Evolutionary conservation across 192 early-diverging fungal species (phyloP).

Genomic region (Podila verticillata): DNA sequence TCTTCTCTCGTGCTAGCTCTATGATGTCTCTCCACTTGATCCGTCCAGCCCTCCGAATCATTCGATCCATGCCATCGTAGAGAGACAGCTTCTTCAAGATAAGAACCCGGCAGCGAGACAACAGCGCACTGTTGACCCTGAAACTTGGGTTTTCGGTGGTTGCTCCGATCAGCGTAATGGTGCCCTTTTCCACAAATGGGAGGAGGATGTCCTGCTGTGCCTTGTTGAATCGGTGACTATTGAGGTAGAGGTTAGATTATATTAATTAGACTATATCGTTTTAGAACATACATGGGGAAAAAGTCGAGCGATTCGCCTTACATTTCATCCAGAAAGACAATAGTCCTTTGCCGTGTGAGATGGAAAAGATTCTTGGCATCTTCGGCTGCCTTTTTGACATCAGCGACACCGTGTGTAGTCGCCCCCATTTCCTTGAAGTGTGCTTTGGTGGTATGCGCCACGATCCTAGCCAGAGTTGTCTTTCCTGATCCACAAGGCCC

Average conservation of each 20-base stretch:
- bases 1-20: slow-evolving; percentile 26
- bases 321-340: slow-evolving; percentile 91
- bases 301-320: not conserved
- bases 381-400: slow-evolving; percentile 75
- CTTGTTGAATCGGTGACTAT: slow-evolving; percentile 85
- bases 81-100: slow-evolving; percentile 71
- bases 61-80: slow-evolving; percentile 65
- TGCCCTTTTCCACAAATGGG: slow-evolving; percentile 80
- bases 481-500: slow-evolving; percentile 52
- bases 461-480: slow-evolving; percentile 55
- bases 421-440: slow-evolving; percentile 62
- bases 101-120: slow-evolving; percentile 85
- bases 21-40: slow-evolving; percentile 59
- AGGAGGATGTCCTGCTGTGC: slow-evolving; percentile 90
- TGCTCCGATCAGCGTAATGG: slow-evolving; percentile 73
- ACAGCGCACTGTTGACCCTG: slow-evolving; percentile 81
- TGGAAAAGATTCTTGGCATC: slow-evolving; percentile 68
- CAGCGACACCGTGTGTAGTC: slow-evolving; percentile 63
- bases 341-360: slow-evolving; percentile 67
- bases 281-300: not conserved
- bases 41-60: slow-evolving; percentile 66
- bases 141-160: slow-evolving; percentile 91
- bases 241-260: not conserved
- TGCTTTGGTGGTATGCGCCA: slow-evolving; percentile 58
- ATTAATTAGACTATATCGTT: not conserved